Evolutionary conservation across 1,284 basidiomycete species (phyloP).

Genomic region (Ustilago vetiveriae): DNA sequence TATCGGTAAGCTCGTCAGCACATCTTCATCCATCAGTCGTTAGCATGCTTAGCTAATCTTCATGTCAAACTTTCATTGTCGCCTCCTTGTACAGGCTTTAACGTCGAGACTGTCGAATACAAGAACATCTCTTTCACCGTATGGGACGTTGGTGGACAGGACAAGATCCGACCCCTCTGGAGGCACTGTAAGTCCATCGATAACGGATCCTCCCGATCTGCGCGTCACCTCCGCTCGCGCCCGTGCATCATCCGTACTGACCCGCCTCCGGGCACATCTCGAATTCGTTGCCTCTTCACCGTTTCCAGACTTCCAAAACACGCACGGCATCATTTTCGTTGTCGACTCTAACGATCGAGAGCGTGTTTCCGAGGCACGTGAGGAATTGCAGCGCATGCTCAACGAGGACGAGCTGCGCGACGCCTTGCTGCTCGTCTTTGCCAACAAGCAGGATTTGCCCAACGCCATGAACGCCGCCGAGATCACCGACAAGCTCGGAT

Average conservation of each 20-base stretch:
- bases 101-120: conserved; percentile 98
- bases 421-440: conserved; percentile 97
- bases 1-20: conserved; percentile 71
- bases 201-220: too few relatives aligned
- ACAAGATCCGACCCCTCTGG: conserved; percentile 85
- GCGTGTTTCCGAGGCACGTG: conserved; percentile 97
- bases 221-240: too few relatives aligned
- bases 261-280: background rate
- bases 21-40: background rate
- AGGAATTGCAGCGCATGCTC: conserved; percentile 99
- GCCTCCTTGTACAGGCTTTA: conserved; percentile 69
- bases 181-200: conserved; percentile 84
- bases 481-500: conserved; percentile 99
- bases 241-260: background rate
- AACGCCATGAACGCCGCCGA: conserved; percentile 99
- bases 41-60: background rate
- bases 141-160: conserved; percentile 93
- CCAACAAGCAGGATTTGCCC: conserved; percentile 99
- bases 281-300: background rate
- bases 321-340: conserved; percentile 99
- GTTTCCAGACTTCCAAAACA: conserved; percentile 93
- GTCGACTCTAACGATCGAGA: conserved; percentile 99
- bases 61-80: background rate
- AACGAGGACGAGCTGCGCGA: conserved; percentile 99
- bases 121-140: conserved; percentile 99